Conservation (phyloP, 2,329 filamentous ascomycete species). For the Lojkania enalia region DNA sequence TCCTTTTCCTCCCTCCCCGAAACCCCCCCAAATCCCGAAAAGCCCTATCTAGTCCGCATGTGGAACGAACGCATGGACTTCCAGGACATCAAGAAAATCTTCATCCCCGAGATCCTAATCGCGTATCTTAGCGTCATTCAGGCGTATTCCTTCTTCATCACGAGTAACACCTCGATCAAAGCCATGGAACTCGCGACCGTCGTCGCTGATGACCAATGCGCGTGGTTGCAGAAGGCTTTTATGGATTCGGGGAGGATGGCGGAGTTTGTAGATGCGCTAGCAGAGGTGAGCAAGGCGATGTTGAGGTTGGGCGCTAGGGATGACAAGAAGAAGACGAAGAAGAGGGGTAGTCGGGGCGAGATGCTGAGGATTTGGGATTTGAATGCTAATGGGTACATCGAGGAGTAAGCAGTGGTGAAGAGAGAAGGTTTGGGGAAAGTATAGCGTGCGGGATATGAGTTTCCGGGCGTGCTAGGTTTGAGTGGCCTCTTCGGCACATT, state of each 20-base stretch:
- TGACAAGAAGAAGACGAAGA: constrained; percentile 44
- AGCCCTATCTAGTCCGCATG: background rate
- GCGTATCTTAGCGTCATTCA: constrained; percentile 82
- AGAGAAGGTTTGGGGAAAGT: background rate
- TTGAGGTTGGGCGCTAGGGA: constrained; percentile 51
- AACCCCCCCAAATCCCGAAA: background rate
- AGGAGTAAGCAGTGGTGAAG: background rate
- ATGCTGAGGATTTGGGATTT: constrained; percentile 51
- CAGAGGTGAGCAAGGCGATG: constrained; percentile 74
- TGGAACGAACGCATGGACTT: constrained; percentile 51
- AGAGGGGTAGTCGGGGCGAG: constrained; percentile 48
- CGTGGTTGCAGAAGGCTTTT: constrained; percentile 44
- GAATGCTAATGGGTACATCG: constrained; percentile 21
- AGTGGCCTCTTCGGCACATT: too few species aligned
- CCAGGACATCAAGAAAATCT: constrained; percentile 68
- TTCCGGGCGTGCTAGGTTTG: too few species aligned
- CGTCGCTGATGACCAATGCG: constrained; percentile 58
- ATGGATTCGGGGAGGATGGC: constrained; percentile 48
- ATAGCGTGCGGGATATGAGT: too few species aligned
- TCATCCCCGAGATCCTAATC: constrained; percentile 83
- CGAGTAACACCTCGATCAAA: constrained; percentile 75
- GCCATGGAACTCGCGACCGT: constrained; percentile 83
- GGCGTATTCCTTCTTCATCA: constrained; percentile 73
- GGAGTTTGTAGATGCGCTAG: constrained; percentile 62
- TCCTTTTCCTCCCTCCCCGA: background rate